A percentile compares a stretch with the other conserved stretches of the same genome.
Evolutionary conservation across 192 early-diverging fungal species (phyloP).

Genomic region (Gonapodya prolifera): DNA sequence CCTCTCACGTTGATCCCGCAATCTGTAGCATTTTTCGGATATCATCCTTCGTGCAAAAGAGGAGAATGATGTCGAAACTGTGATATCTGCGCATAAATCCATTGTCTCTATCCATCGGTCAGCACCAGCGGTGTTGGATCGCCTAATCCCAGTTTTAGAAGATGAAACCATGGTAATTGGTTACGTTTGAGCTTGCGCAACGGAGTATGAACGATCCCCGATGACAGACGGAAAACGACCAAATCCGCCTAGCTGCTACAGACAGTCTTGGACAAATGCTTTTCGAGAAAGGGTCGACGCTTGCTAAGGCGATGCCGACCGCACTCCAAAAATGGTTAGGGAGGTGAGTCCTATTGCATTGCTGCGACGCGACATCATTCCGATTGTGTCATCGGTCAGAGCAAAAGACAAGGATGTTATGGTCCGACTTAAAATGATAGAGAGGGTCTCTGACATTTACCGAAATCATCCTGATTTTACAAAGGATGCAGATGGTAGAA

Average conservation of each 20-base stretch:
- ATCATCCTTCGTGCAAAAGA: conserved; percentile 47
- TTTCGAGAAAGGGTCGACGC: conserved; percentile 52
- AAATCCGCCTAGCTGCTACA: conserved; percentile 63
- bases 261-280: conserved; percentile 81
- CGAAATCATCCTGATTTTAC: conserved; percentile 57
- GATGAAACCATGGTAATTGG: conserved; percentile 63
- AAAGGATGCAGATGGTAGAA: conserved; percentile 61
- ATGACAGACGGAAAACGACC: conserved; percentile 58
- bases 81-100: conserved; percentile 58
- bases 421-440: conserved; percentile 65
- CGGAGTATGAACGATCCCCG: too few species aligned
- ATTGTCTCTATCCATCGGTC: conserved; percentile 68
- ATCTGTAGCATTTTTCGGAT: conserved; percentile 73
- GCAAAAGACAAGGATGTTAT: conserved; percentile 57
- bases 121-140: conserved; percentile 64
- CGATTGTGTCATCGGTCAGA: conserved; percentile 12
- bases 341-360: conserved; percentile 25
- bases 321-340: conserved; percentile 78
- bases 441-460: conserved; percentile 46
- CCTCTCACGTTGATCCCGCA: too few species aligned
- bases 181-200: too few species aligned
- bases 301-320: conserved; percentile 59
- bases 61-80: conserved; percentile 21
- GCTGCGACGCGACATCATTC: neutral
- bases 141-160: conserved; percentile 86